Evolutionary conservation across 768 basidiomycete genomes (phyloP).

Genomic region (Mycena rebaudengoi): DNA sequence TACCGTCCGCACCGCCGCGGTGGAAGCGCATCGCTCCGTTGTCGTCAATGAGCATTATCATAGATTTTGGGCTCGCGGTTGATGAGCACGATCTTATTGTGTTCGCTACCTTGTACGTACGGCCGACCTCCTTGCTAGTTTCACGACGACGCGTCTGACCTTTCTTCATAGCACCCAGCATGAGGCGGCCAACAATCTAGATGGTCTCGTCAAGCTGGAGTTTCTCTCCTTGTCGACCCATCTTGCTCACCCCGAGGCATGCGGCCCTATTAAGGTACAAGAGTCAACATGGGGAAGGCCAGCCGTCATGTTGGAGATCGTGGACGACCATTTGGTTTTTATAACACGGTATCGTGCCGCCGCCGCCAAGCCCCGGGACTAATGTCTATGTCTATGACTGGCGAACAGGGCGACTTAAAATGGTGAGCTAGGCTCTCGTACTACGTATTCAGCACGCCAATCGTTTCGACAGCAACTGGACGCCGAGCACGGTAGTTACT

Average conservation of each 20-base stretch:
- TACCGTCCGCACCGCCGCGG: not conserved
- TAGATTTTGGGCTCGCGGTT: slow-evolving; percentile 26
- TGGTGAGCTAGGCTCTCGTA: slow-evolving; percentile 36
- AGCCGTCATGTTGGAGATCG: slow-evolving; percentile 53
- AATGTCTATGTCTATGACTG: slow-evolving; percentile 54
- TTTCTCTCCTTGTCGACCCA: slow-evolving; percentile 47
- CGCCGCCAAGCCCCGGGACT: slow-evolving; percentile 23
- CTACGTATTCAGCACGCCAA: not conserved
- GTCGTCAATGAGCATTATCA: not conserved
- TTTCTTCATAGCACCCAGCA: not conserved
- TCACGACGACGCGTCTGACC: no score
- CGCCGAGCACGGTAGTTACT: slow-evolving; percentile 28
- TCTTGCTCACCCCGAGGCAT: slow-evolving; percentile 44
- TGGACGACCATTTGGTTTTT: slow-evolving; percentile 53
- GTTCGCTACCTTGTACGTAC: slow-evolving; percentile 24
- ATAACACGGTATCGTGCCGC: slow-evolving; percentile 34
- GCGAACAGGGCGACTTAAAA: slow-evolving; percentile 45
- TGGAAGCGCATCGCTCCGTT: slow-evolving; percentile 11
- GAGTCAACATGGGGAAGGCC: slow-evolving; percentile 36
- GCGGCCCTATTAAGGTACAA: slow-evolving; percentile 39
- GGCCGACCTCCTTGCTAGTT: not conserved
- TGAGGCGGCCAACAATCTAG: not conserved
- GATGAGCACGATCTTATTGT: slow-evolving; percentile 29
- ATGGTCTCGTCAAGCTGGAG: slow-evolving; percentile 23
- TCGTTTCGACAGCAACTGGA: slow-evolving; percentile 17